phyloP scores from a whole-genome alignment of 371 early-diverging fungal genomes.

The Rhizomucor pusillus region DNA sequence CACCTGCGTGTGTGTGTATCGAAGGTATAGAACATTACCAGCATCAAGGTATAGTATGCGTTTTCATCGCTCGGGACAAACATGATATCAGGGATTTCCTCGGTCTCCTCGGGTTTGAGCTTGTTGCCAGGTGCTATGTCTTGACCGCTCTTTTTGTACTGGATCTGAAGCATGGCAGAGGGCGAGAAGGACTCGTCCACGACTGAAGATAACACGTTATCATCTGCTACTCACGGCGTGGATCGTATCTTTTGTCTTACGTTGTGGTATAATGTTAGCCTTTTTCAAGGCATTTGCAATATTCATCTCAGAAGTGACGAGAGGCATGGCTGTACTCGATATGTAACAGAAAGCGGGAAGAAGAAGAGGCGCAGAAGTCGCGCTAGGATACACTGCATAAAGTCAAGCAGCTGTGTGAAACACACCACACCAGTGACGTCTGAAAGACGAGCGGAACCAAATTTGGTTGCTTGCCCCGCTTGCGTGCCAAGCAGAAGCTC shows the following conservation, averaged over 20 bases:
- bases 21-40: conserved; percentile 29
- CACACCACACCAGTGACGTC: background rate
- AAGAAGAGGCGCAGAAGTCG: background rate
- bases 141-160: conserved; percentile 31
- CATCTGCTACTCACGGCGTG: too few species aligned
- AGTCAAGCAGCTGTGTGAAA: background rate
- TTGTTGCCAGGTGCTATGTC: conserved; percentile 53
- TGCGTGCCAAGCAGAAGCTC: background rate
- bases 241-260: conserved; percentile 8
- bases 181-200: conserved; percentile 30
- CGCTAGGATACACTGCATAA: background rate
- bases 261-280: conserved; percentile 44
- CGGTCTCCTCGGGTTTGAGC: conserved; percentile 34
- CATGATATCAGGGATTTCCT: conserved; percentile 34
- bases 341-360: background rate
- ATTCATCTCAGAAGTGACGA: conserved; percentile 46
- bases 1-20: too few species aligned
- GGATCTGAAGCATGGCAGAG: conserved; percentile 36
- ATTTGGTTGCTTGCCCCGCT: background rate
- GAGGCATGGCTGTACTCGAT: conserved; percentile 33
- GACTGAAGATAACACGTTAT: conserved; percentile 10
- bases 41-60: conserved; percentile 53
- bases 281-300: conserved; percentile 38
- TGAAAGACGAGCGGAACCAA: background rate
- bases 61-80: conserved; percentile 38